A percentile compares a stretch with the other conserved stretches of the same genome.
Evolutionary conservation across 305 asterid genomes (phyloP).

Genomic region (Ilex paraguariensis): DNA sequence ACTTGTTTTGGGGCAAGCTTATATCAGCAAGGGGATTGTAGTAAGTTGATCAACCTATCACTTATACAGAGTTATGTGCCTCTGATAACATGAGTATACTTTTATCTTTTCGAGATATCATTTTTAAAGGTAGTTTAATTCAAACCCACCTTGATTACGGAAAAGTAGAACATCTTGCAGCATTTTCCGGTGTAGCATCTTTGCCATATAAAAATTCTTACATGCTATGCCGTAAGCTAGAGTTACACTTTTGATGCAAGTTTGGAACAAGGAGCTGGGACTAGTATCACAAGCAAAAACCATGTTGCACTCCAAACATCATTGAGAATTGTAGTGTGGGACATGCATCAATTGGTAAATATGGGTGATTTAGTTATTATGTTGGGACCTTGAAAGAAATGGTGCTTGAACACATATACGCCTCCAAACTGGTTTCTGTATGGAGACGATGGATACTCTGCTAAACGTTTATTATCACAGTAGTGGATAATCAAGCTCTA

Average conservation of each 20-base stretch:
- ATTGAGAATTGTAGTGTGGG: not conserved
- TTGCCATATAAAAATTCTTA: not conserved
- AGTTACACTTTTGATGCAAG: not conserved
- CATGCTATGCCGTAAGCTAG: not conserved
- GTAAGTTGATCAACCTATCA: slow-evolving; percentile 10
- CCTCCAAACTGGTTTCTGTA: not conserved
- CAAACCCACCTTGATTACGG: not conserved
- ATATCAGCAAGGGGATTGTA: not conserved
- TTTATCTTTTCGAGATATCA: not conserved
- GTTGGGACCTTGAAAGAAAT: not conserved
- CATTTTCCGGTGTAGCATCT: too few species aligned
- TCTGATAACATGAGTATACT: not conserved
- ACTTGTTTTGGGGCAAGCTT: not conserved
- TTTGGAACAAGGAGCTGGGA: not conserved
- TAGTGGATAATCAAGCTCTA: not conserved
- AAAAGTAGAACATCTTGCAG: not conserved
- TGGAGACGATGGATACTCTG: not conserved
- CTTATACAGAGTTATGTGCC: too few species aligned
- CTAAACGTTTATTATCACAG: not conserved
- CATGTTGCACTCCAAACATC: not conserved
- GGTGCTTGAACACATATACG: not conserved
- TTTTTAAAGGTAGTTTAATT: not conserved
- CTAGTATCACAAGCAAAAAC: not conserved
- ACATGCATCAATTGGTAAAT: not conserved
- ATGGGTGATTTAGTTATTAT: not conserved